Evolutionary conservation across 2,329 filamentous ascomycete genomes (phyloP), one percentile per base, ranked within the genome.

Genomic region (Xylaria sp.): DNA sequence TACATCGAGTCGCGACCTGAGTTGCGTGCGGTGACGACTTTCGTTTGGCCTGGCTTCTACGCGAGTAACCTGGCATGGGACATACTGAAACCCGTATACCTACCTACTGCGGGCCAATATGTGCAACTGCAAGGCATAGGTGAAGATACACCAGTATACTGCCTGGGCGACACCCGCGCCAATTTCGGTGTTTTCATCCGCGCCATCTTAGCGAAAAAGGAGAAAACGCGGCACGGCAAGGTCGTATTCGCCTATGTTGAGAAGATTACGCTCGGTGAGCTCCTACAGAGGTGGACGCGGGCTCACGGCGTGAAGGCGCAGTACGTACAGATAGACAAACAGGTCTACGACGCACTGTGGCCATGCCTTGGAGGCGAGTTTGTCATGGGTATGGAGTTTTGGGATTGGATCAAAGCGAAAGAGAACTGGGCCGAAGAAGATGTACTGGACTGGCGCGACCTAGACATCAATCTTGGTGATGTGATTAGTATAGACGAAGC

Each of bases 1-100:
- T 45, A 45, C 9, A 45, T 67, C 36, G 23, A 56, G 23, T 43
- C 52, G 5, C n/a, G 39, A 2, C 58, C 65, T 15, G 34, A 8
- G 20, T 23, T 67, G 23, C 43, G 39, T 13, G 20, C 48, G 2
- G 60, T 64, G 45, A 69, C 67, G 28, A 69, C 60, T 1, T 65
- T 67, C 34, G 52, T 62, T 9, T 63, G 39, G 58, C 48, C 34
- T 23, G 60, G 63, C 23, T 66, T 56, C 25, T 69, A 69, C 60
- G 53, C 59, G 25, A 60, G 63, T 25, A 63, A 69, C 46, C 28
- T 64, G 30, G 13, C 25, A n/a, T 67, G 53, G 53, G 50, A 52
- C 20, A 41, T 62, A 6, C 28, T 66, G 52, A 58, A 59, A 46
- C 66, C 63, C 6, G 46, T 53, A 12, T 55, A 43, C 15, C 28